A percentile compares a stretch with the other conserved stretches of the same genome.
These are phyloP conservation scores for Iris pallida DNA, from an alignment of 116 monocot species.

Conservation along the genomic window DNA sequence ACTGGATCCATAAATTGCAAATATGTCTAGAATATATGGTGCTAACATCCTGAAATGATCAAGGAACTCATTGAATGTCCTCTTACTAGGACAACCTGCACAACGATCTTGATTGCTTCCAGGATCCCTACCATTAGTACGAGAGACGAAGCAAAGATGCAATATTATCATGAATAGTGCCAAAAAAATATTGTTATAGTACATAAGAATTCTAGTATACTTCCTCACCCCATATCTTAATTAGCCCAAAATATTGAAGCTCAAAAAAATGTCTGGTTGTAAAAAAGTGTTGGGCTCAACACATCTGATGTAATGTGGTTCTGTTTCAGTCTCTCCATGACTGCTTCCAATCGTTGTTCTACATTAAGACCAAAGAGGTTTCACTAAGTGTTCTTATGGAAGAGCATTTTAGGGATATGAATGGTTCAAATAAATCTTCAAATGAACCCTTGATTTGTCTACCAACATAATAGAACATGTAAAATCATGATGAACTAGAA, in stretches of 20 bases:
- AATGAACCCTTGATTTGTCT: too few species aligned
- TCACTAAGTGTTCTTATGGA: conserved; percentile 70
- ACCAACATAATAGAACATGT: too few species aligned
- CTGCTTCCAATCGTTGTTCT: conserved; percentile 96
- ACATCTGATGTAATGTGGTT: conserved; percentile 98
- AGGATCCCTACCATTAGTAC: conserved; percentile 97
- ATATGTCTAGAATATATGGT: conserved; percentile 78
- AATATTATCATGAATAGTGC: too few species aligned
- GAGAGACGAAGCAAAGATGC: background rate
- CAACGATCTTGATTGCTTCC: conserved; percentile 99
- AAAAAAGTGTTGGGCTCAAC: conserved; percentile 88
- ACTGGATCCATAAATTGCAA: too few species aligned
- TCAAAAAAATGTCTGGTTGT: conserved; percentile 88
- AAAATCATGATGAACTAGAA: too few species aligned
- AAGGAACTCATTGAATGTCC: conserved; percentile 95
- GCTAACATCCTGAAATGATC: conserved; percentile 98
- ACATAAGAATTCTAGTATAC: background rate
- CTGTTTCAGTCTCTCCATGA: conserved; percentile 97
- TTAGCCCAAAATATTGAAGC: conserved; percentile 84
- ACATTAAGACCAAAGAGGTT: conserved; percentile 1
- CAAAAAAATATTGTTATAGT: background rate
- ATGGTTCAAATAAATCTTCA: too few species aligned
- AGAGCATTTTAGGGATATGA: conserved; percentile 86
- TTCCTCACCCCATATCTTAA: conserved; percentile 89
- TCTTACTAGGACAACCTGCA: conserved; percentile 98